Evolutionary conservation across 192 early-diverging fungal genomes (phyloP).

Genomic region (Entrophospora sp.): DNA sequence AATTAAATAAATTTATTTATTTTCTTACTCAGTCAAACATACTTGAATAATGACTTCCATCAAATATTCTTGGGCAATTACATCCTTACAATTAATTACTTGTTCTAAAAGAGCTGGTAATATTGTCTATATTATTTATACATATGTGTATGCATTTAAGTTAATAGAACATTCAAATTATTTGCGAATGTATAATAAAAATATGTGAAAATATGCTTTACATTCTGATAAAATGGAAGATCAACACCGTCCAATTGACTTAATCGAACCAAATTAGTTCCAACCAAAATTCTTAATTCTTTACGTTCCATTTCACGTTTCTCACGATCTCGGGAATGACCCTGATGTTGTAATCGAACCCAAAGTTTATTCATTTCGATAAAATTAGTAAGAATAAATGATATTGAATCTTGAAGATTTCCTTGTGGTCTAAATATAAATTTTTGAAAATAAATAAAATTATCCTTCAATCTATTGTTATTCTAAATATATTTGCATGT

Average conservation of each 20-base stretch:
- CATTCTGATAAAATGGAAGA: conserved; percentile 70
- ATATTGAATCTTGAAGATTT: conserved; percentile 83
- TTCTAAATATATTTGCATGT: too few relatives aligned
- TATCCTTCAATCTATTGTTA: neutral
- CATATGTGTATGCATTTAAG: too few relatives aligned
- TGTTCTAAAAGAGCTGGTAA: conserved; percentile 90
- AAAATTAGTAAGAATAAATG: conserved; percentile 96
- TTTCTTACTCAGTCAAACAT: too few relatives aligned
- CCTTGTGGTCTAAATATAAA: conserved; percentile 57
- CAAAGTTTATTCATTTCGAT: conserved; percentile 99
- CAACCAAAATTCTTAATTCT: conserved; percentile 93
- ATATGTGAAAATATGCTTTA: conserved; percentile 21
- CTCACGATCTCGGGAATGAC: conserved; percentile 86
- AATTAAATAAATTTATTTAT: too few relatives aligned
- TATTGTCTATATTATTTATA: conserved; percentile 52
- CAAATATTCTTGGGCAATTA: conserved; percentile 98
- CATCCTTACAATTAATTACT: conserved; percentile 93
- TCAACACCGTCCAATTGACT: conserved; percentile 86
- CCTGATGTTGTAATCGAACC: conserved; percentile 98
- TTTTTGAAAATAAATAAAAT: neutral
- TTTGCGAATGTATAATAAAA: too few relatives aligned
- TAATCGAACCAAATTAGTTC: conserved; percentile 89
- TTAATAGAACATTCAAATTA: too few relatives aligned
- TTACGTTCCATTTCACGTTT: conserved; percentile 92
- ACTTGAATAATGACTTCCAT: conserved; percentile 99